These are phyloP conservation scores for Circinella umbellata DNA, from an alignment of 371 early-diverging fungal genomes.

Conservation along the genomic window DNA sequence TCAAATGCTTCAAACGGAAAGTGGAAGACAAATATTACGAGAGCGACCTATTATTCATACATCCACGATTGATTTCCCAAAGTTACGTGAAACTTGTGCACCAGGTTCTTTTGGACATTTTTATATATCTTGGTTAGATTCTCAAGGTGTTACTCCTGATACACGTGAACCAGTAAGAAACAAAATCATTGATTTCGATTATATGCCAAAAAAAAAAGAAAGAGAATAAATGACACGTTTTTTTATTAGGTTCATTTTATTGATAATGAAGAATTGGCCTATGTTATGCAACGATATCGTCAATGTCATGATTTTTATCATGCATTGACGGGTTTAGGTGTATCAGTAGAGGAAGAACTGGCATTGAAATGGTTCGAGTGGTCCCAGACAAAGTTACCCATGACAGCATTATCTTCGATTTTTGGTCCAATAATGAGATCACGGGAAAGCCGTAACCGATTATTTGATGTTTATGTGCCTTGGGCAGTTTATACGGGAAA, in stretches of 20 bases:
- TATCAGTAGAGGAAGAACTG: conserved; percentile 90
- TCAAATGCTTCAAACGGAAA: conserved; percentile 76
- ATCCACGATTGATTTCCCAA: conserved; percentile 64
- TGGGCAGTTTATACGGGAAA: conserved; percentile 93
- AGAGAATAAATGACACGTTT: not conserved
- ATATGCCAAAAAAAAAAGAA: not conserved
- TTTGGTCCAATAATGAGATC: conserved; percentile 82
- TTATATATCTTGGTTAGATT: conserved; percentile 82
- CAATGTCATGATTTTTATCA: conserved; percentile 95
- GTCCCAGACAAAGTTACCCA: conserved; percentile 90
- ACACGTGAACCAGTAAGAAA: conserved; percentile 73
- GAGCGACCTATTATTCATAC: conserved; percentile 81
- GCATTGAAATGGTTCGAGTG: conserved; percentile 96
- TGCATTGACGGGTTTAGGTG: conserved; percentile 82
- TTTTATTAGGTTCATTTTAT: conserved; percentile 75
- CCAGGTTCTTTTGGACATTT: conserved; percentile 85
- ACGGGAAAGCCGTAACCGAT: conserved; percentile 58
- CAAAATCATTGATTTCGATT: conserved; percentile 1
- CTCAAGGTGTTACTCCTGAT: conserved; percentile 83
- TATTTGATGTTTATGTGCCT: conserved; percentile 78
- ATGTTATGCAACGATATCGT: conserved; percentile 92
- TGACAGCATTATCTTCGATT: conserved; percentile 79
- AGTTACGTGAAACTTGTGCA: conserved; percentile 64
- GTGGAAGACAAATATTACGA: conserved; percentile 84
- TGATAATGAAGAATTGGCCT: conserved; percentile 90